Base-by-base conservation (phyloP, 768 basidiomycete species). In the Kwoniella sp. region DNA sequence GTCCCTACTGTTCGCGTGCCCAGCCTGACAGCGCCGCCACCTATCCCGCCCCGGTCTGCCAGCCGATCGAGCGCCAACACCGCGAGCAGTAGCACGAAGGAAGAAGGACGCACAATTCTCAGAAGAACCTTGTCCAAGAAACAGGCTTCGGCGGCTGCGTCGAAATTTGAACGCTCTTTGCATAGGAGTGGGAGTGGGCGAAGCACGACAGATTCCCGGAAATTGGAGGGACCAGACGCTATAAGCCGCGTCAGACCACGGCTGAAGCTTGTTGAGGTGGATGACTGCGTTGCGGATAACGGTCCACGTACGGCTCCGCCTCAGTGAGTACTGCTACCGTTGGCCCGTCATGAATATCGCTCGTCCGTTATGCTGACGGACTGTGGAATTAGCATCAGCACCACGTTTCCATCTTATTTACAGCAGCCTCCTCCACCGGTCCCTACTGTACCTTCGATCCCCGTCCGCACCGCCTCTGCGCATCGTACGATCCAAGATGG, bases 31-130 rank as follows among this genome's bases (percentile, higher is more conserved):
- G n/a, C n/a, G n/a, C n/a, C n/a, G n/a, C 48, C 39, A 17, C 46
- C 46, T 7, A 50, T 50, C 17, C 48, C 48, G 32, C 48, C 48
- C 41, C 48, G 48, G 23, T 40, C 48, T 22, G 48, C 48, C 19
- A 40, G 38, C 22, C 48, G 48, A 23, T 8, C 48, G 9, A 5
- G 23, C 10, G 28, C 23, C 17, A 10, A 9, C 14, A 19, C 3
- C 23, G 11, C 1, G 19, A 14, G 26, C 44, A 39, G n/a, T n/a
- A 17, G 22, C 40, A 14, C 45, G 26, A 33, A 15, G 45, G 17
- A n/a, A n/a, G 37, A 38, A 38, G 19, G 37, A 5, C 9, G 23
- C 15, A 19, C 19, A 22, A 38, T 17, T 38, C 37, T 38, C 4
- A 5, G 37, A 7, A 38, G 37, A 22, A 38, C 19, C 8, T 20